Evolutionary conservation across 352 stramenopile species (phyloP), one percentile per base, ranked within the genome.

Genomic region (Phytophthora pisi): DNA sequence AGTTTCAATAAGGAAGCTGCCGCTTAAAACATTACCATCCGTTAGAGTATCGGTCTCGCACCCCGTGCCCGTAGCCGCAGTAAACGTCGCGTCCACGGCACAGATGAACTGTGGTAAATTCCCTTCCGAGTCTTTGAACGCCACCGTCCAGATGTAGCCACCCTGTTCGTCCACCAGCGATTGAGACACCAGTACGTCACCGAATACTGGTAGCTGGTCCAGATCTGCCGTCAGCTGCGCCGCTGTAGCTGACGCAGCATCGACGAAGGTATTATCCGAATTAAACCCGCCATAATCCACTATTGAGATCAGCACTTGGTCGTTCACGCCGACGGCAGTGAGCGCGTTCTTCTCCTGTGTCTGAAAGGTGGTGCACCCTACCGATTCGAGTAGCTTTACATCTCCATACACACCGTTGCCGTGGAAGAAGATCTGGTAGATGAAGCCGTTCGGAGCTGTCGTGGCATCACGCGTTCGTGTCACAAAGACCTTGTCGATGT

Each of bases 401-500:
- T 78, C 60, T 0, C 78, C 72, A 5, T 78, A 77, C 7, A 93
- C 86, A 1, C 81, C 81, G 26, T 93, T 93, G 3, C 86, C 88
- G 38, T 90, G 84, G 42, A 95, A 95, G 58, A 92, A 93, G 16
- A 95, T 72, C 0, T 40, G 61, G 43, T 93, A 95, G 5, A 93
- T 61, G 55, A 85, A 92, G 0, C 88, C 88, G 36, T 88, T 92
- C 2, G 56, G 54, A 9, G 77, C 78, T 6, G 1, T 59, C 55
- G 2, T 51, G 3, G 71, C 4, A 0, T 57, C 64, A 16, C 78
- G 78, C 5, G 81, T 34, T 34, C 30, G 30, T 2, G 30, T 89
- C n/a, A 95, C 88, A 43, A 79, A 91, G 11, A 93, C 86, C 10
- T 79, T 78, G 68, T 95, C 88, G 26, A 95, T 86, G 55, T 95